Evolutionary conservation across 2,329 filamentous ascomycete species (phyloP).

Genomic region (Cercospora beticola): DNA sequence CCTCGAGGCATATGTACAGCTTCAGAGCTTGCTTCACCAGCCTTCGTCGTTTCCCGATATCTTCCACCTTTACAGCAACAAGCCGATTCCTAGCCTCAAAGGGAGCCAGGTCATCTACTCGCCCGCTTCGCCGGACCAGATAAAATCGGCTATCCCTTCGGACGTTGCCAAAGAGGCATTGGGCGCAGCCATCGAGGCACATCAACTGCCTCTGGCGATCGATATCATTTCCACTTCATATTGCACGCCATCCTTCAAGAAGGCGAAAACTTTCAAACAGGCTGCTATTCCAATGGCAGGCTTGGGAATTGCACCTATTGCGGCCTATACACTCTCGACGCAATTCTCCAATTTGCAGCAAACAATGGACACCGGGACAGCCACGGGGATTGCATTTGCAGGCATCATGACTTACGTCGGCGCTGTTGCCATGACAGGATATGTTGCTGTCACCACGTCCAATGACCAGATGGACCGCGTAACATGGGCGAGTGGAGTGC

Average conservation of each 20-base stretch:
- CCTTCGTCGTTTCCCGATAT: constrained; percentile 76
- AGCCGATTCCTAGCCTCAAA: constrained; percentile 69
- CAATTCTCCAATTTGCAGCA: constrained; percentile 66
- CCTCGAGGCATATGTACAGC: constrained; percentile 71
- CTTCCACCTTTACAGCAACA: constrained; percentile 79
- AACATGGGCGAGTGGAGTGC: constrained; percentile 81
- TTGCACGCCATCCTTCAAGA: constrained; percentile 63
- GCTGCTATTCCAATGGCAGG: constrained; percentile 60
- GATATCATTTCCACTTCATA: constrained; percentile 71
- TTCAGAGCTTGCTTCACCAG: constrained; percentile 70
- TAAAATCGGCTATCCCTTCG: constrained; percentile 66
- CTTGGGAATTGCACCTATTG: constrained; percentile 61
- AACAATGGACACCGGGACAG: constrained; percentile 72
- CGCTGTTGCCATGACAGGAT: constrained; percentile 76
- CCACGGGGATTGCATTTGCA: constrained; percentile 74
- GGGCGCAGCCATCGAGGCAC: constrained; percentile 73
- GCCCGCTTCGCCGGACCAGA: constrained; percentile 62
- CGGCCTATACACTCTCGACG: constrained; percentile 68
- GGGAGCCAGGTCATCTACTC: constrained; percentile 54
- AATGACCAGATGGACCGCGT: constrained; percentile 96
- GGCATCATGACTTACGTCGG: constrained; percentile 81
- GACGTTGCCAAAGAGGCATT: constrained; percentile 71
- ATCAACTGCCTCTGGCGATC: constrained; percentile 75
- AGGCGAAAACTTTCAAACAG: constrained; percentile 66
- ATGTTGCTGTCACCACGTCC: constrained; percentile 79